phyloP scores from a whole-genome alignment of 805 yeast species.

The Zygosaccharomyces gambellarensis region DNA sequence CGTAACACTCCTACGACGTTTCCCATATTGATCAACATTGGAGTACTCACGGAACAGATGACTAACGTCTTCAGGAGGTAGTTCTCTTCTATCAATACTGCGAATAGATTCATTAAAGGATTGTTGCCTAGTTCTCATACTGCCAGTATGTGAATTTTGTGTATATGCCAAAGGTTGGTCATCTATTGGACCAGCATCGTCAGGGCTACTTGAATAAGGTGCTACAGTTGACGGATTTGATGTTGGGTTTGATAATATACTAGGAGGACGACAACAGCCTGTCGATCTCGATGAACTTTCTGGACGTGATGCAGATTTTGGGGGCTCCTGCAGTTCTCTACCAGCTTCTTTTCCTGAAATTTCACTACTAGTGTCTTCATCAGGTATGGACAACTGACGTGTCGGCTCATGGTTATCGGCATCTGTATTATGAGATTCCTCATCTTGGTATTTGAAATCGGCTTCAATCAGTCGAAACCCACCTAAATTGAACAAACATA shows the following conservation, averaged over 20 bases:
- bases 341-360: conserved; percentile 1
- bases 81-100: conserved; percentile 31
- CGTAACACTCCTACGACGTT: conserved; percentile 20
- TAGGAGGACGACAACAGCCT: background rate
- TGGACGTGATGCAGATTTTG: background rate
- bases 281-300: background rate
- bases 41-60: conserved; percentile 49
- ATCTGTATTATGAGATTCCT: conserved; percentile 18
- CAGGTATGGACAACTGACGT: background rate
- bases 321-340: background rate
- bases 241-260: background rate
- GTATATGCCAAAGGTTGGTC: conserved; percentile 28
- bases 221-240: background rate
- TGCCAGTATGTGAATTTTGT: conserved; percentile 1
- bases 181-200: conserved; percentile 12
- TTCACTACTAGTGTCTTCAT: conserved; percentile 3
- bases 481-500: conserved; percentile 71
- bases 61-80: conserved; percentile 40
- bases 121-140: conserved; percentile 5
- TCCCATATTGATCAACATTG: conserved; percentile 33
- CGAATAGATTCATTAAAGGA: conserved; percentile 13
- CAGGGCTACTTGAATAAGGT: conserved; percentile 1
- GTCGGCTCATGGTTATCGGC: conserved; percentile 8
- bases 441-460: conserved; percentile 48
- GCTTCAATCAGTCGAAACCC: conserved; percentile 62